These are phyloP conservation scores for Mycena sp. DNA, from an alignment of 1,284 basidiomycete species.

Conservation along the genomic window DNA sequence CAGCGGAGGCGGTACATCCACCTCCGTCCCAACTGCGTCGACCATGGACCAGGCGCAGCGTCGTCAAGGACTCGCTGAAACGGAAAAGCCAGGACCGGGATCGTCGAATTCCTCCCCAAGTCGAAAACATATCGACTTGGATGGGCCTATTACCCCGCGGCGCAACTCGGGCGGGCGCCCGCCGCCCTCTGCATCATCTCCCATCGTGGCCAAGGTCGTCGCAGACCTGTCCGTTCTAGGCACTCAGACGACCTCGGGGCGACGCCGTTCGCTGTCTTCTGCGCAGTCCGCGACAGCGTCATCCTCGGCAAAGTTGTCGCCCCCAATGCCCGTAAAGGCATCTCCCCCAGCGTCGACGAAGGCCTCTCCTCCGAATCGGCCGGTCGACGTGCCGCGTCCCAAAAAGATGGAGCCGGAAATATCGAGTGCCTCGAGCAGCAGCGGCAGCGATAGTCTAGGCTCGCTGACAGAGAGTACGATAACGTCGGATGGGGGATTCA, in stretches of 20 bases:
- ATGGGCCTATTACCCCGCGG: constrained; percentile 53
- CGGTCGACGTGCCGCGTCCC: constrained; percentile 36
- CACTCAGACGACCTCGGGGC: neutral
- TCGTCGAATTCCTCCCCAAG: constrained; percentile 65
- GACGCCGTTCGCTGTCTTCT: constrained; percentile 13
- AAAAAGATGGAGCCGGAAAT: constrained; percentile 46
- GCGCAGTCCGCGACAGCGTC: constrained; percentile 16
- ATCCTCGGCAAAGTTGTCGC: constrained; percentile 5
- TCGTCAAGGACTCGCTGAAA: constrained; percentile 55
- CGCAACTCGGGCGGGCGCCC: constrained; percentile 59
- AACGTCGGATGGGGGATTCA: constrained; percentile 84
- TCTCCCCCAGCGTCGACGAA: constrained; percentile 22
- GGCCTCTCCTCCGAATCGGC: constrained; percentile 32
- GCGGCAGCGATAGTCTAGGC: constrained; percentile 63
- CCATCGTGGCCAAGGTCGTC: constrained; percentile 26
- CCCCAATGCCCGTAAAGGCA: constrained; percentile 22
- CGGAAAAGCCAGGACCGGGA: constrained; percentile 56
- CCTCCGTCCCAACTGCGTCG: constrained; percentile 50
- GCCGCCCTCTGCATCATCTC: constrained; percentile 43
- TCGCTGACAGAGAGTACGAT: constrained; percentile 75
- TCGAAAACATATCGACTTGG: constrained; percentile 65
- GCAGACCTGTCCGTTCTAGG: constrained; percentile 5
- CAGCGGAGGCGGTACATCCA: constrained; percentile 43
- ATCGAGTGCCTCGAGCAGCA: constrained; percentile 65
- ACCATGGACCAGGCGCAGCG: constrained; percentile 56